Evolutionary conservation across 108 stramenopile species (phyloP), one percentile per base, ranked within the genome.

Genomic region (Skeletonema costatum): DNA sequence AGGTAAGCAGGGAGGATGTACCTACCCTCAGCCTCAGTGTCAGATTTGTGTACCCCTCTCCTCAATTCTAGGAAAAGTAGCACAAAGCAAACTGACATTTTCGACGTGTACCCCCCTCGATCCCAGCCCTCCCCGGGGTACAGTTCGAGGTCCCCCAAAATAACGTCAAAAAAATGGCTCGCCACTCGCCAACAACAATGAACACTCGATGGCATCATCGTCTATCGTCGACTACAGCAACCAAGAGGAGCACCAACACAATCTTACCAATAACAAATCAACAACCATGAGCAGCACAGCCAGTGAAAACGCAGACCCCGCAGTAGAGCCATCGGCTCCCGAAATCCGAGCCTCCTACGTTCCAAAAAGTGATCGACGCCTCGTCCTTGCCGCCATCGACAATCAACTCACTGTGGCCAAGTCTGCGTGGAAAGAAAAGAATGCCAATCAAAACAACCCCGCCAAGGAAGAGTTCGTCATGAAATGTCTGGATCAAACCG

Each of bases 401-500:
- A 53, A 46, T 33, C 79, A 64, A 33, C 42, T 74, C 25, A 32
- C 61, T 38, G 17, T 35, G 19, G 53, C 72, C 39, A 68, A 73
- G 68, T 9, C 30, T 48, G 61, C 48, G 1, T 73, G 79, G 68
- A 58, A 25, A 68, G 59, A 69, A 41, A 64, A 80, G 53, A 44
- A 78, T 32, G 16, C 53, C 25, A 10, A 56, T 25, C 53, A 56
- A 25, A 56, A 56, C 25, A 56, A 56, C 42, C 21, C 29, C 13
- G 68, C 38, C 31, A 80, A 61, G 42, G 64, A 50, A 16, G 65
- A 60, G 48, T 81, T 81, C 58, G 66, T 68, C 32, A 41, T 75
- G 51, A 32, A 66, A 9, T 81, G 70, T 64, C 64, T 81, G 42
- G 70, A 75, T 29, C 33, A 70, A 21, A 66, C 74, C n/a, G 70